Conservation (phyloP, 768 basidiomycete genomes). For the Candolleomyces aberdarensis region DNA sequence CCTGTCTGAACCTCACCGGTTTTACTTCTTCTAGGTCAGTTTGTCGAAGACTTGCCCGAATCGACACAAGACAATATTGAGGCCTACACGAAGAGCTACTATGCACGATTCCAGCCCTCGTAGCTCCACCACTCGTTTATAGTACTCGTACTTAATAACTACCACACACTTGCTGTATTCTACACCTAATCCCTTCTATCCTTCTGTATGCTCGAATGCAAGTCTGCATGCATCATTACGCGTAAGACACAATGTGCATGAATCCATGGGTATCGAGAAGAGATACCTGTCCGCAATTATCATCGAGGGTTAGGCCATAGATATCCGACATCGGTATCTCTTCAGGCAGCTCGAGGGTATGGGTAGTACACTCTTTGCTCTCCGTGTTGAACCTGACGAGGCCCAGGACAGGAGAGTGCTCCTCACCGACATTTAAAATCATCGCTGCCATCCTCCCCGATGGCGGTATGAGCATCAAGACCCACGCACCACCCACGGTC, state of each 20-base stretch:
- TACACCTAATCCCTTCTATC: neutral
- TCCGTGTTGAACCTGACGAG: constrained; percentile 15
- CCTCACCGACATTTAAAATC: neutral
- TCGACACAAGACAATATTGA: constrained; percentile 93
- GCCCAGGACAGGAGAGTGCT: constrained; percentile 1
- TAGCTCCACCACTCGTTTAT: constrained; percentile 10
- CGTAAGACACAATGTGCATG: neutral
- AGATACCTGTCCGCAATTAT: constrained; percentile 21
- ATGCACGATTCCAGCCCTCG: constrained; percentile 74
- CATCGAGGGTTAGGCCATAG: constrained; percentile 23
- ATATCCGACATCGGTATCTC: constrained; percentile 14
- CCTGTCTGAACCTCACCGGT: neutral
- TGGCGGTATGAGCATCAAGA: neutral
- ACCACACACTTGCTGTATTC: neutral
- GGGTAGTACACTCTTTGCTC: constrained; percentile 8
- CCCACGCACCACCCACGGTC: neutral
- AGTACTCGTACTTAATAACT: neutral
- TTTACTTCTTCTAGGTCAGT: constrained; percentile 51
- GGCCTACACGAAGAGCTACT: constrained; percentile 79
- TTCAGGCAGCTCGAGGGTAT: constrained; percentile 18
- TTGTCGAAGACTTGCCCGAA: constrained; percentile 84
- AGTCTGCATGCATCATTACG: neutral
- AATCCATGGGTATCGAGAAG: neutral
- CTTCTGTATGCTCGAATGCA: neutral
- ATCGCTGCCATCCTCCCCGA: neutral